These are phyloP conservation scores for Suhomyces yuchorum DNA, from an alignment of 1,139 yeast genomes.

Conservation along the genomic window DNA sequence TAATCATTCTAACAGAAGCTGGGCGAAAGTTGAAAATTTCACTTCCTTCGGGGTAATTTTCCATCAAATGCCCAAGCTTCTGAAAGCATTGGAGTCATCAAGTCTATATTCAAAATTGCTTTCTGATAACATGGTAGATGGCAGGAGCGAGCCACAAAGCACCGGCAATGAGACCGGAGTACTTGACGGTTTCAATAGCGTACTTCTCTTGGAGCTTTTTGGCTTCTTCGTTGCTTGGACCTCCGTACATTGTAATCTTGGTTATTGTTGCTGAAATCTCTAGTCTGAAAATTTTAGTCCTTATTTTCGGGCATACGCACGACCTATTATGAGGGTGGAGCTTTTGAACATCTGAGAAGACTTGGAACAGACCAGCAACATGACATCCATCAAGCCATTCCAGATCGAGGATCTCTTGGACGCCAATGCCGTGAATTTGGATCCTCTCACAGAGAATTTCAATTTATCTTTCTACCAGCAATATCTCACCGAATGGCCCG, in stretches of 20 bases:
- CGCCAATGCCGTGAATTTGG: constrained; percentile 76
- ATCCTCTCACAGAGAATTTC: constrained; percentile 88
- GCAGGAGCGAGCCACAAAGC: constrained; percentile 79
- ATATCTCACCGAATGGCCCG: constrained; percentile 85
- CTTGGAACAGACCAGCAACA: constrained; percentile 21
- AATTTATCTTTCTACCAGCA: constrained; percentile 81
- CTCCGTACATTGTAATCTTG: constrained; percentile 66
- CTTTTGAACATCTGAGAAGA: not conserved
- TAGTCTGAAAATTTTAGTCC: constrained; percentile 2
- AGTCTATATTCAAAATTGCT: constrained; percentile 44
- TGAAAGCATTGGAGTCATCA: not conserved
- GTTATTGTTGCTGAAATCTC: not conserved
- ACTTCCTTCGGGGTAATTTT: not conserved
- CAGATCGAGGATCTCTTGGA: constrained; percentile 80
- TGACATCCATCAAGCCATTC: constrained; percentile 85
- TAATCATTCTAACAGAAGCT: not conserved
- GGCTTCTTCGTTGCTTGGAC: constrained; percentile 77
- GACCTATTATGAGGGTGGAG: not conserved
- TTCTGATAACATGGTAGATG: constrained; percentile 60
- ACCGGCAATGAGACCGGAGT: constrained; percentile 72
- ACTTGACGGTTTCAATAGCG: constrained; percentile 64
- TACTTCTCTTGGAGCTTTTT: constrained; percentile 71
- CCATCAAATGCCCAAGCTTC: not conserved
- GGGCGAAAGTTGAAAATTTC: not conserved
- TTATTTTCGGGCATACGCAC: not conserved